phyloP scores from a whole-genome alignment of 805 yeast species.

The Yarrowia sp. region DNA sequence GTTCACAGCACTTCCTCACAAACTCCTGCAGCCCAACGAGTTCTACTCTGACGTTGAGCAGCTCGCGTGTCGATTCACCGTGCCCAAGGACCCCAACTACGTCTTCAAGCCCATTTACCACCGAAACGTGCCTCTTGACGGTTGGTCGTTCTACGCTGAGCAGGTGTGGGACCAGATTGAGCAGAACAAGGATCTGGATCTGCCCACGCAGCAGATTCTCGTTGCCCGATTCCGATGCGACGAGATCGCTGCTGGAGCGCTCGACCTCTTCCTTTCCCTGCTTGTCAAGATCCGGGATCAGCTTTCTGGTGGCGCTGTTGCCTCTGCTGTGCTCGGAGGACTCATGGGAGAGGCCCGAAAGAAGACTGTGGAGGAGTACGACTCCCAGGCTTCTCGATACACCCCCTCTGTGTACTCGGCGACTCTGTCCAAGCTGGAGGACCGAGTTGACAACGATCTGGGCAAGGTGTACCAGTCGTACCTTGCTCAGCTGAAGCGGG shows the following conservation, averaged over 20 bases:
- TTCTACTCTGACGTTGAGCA: slow-evolving; percentile 57
- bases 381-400: slow-evolving; percentile 63
- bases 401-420: slow-evolving; percentile 57
- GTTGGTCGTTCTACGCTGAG: slow-evolving; percentile 89
- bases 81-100: slow-evolving; percentile 36
- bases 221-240: slow-evolving; percentile 95
- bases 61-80: slow-evolving; percentile 62
- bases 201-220: slow-evolving; percentile 93
- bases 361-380: slow-evolving; percentile 53
- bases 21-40: slow-evolving; percentile 70
- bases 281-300: slow-evolving; percentile 38
- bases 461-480: slow-evolving; percentile 28
- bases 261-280: slow-evolving; percentile 43
- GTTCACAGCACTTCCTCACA: slow-evolving; percentile 81
- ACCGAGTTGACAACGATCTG: slow-evolving; percentile 45
- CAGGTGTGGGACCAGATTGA: slow-evolving; percentile 95
- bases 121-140: slow-evolving; percentile 86
- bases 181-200: slow-evolving; percentile 85
- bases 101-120: slow-evolving; percentile 71
- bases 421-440: slow-evolving; percentile 50
- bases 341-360: slow-evolving; percentile 45
- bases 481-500: slow-evolving; percentile 1
- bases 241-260: slow-evolving; percentile 64
- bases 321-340: slow-evolving; percentile 42
- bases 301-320: slow-evolving; percentile 30